These are phyloP conservation scores for Zhuliangozyma parablackwelliae DNA, from an alignment of 1,139 yeast species.

Conservation along the genomic window DNA sequence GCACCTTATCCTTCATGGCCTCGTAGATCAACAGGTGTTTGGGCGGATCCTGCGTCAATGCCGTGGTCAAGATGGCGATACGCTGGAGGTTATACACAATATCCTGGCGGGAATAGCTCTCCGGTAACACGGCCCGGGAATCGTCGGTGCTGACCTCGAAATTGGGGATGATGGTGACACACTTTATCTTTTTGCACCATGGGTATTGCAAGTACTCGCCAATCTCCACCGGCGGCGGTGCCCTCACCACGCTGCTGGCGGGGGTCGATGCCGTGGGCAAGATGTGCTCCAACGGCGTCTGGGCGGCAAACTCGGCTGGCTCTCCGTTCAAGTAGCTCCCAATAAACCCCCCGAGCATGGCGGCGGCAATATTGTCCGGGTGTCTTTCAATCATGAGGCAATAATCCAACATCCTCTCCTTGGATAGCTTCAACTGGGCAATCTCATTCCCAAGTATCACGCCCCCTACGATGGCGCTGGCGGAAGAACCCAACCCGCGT, in stretches of 20 bases:
- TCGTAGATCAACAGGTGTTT: conserved; percentile 79
- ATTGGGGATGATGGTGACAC: conserved; percentile 87
- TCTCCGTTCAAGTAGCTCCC: conserved; percentile 88
- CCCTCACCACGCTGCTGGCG: conserved; percentile 35
- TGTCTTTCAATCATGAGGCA: conserved; percentile 96
- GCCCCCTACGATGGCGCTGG: conserved; percentile 98
- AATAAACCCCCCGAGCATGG: conserved; percentile 98
- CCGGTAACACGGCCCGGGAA: conserved; percentile 85
- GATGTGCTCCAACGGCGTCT: conserved; percentile 79
- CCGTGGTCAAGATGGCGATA: conserved; percentile 53
- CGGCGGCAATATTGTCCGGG: conserved; percentile 97
- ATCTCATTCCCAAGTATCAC: conserved; percentile 86
- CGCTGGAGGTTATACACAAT: conserved; percentile 76
- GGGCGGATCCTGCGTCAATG: conserved; percentile 79
- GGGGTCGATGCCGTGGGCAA: conserved; percentile 77
- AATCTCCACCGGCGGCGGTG: conserved; percentile 71
- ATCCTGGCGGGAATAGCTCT: conserved; percentile 72
- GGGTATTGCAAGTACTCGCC: conserved; percentile 87
- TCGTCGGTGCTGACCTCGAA: conserved; percentile 92
- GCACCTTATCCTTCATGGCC: conserved; percentile 95
- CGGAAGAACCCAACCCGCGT: conserved; percentile 96
- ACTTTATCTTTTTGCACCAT: conserved; percentile 78
- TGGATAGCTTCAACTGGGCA: conserved; percentile 67
- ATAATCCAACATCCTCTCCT: conserved; percentile 84
- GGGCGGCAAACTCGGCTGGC: conserved; percentile 66